These are phyloP conservation scores for Scedosporium apiospermum DNA, from an alignment of 2,329 filamentous ascomycete genomes.

Conservation along the genomic window DNA sequence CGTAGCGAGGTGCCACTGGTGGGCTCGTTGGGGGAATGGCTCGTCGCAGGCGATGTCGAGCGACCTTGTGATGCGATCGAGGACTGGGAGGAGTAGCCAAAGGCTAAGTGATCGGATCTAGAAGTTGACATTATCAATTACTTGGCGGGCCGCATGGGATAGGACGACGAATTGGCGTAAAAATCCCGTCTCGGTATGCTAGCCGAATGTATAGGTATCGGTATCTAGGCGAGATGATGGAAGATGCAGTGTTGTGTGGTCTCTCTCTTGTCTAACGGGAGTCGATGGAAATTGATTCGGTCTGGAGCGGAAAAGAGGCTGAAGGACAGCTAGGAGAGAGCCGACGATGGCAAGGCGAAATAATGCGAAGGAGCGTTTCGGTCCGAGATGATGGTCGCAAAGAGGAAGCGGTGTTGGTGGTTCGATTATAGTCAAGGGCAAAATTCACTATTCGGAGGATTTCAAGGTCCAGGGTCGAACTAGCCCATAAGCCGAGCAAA, in stretches of 20 bases:
- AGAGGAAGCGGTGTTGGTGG: neutral
- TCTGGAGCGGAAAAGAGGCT: neutral
- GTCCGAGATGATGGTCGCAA: neutral
- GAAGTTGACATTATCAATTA: conserved; percentile 93
- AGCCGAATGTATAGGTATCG: neutral
- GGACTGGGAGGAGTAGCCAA: conserved; percentile 68
- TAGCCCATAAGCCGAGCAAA: neutral
- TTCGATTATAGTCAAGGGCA: neutral
- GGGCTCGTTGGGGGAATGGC: conserved; percentile 71
- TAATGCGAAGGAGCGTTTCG: neutral
- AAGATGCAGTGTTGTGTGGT: neutral
- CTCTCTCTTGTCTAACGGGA: neutral
- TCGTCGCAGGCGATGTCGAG: conserved; percentile 71
- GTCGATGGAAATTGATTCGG: neutral
- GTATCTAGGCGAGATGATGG: neutral
- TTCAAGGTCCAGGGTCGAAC: neutral
- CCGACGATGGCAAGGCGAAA: neutral
- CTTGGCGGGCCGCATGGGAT: conserved; percentile 38
- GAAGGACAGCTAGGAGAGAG: neutral
- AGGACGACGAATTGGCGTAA: neutral
- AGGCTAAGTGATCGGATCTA: conserved; percentile 77
- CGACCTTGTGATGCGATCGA: conserved; percentile 49
- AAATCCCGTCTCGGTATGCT: neutral
- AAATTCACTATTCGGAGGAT: neutral
- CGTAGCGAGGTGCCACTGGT: conserved; percentile 53